A percentile compares a stretch with the other conserved stretches of the same genome.
Conservation (phyloP, 345 rosid species). For the Pistacia integerrima region DNA sequence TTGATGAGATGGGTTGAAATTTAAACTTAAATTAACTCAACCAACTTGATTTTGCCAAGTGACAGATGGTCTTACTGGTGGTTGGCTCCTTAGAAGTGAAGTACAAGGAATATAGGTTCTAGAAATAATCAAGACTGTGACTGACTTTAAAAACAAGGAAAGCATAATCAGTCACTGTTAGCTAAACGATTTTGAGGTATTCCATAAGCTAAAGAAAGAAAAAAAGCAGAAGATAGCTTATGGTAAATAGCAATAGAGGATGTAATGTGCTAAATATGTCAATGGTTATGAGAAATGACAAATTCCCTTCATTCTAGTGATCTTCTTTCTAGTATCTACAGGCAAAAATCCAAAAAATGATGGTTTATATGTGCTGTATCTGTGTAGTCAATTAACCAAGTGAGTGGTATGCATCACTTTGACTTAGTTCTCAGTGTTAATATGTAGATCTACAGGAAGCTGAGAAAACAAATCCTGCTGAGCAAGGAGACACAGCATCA, state of each 20-base stretch:
- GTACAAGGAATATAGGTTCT: slow-evolving; percentile 11
- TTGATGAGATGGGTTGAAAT: neutral
- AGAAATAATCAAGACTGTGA: slow-evolving; percentile 12
- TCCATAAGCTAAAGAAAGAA: neutral
- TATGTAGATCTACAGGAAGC: too few species aligned
- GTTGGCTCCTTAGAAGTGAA: slow-evolving; percentile 20
- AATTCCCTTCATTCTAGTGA: neutral
- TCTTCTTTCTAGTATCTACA: neutral
- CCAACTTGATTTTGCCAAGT: slow-evolving; percentile 6
- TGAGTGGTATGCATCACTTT: too few species aligned
- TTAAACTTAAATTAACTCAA: slow-evolving; percentile 12
- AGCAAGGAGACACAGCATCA: neutral
- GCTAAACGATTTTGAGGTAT: neutral
- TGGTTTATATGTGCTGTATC: neutral
- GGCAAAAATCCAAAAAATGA: too few species aligned
- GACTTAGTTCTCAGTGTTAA: too few species aligned
- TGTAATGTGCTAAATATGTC: neutral
- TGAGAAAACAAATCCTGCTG: too few species aligned
- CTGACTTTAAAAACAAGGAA: neutral
- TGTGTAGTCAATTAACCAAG: too few species aligned
- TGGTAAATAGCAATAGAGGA: neutral
- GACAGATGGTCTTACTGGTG: neutral
- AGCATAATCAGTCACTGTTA: neutral
- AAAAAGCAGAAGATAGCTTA: neutral
- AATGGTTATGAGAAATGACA: neutral